Evolutionary conservation across 1,284 basidiomycete species (phyloP).

Genomic region (Microbotryum silenes-acaulis): DNA sequence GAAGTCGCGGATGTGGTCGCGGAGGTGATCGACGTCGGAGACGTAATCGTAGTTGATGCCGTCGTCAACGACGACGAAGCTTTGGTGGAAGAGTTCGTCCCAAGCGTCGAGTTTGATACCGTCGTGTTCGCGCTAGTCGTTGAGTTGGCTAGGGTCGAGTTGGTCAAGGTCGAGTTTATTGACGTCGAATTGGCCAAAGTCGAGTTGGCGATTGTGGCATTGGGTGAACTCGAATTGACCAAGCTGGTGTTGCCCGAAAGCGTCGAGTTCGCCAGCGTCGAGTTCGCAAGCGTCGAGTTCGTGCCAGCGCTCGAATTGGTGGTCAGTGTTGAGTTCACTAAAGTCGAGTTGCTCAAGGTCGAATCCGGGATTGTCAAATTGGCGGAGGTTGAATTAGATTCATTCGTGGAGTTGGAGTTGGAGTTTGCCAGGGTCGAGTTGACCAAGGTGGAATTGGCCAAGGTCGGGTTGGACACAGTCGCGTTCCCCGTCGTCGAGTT

Average conservation of each 20-base stretch:
- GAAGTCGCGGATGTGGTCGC: too few species aligned
- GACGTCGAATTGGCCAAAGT: background rate
- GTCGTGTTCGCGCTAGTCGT: slow-evolving; percentile 1
- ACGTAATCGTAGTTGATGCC: background rate
- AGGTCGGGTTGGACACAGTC: background rate
- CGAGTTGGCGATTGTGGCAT: background rate
- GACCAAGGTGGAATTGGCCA: background rate
- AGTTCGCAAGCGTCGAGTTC: background rate
- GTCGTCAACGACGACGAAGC: background rate
- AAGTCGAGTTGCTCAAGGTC: too few species aligned
- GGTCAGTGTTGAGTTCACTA: too few species aligned
- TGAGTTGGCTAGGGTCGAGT: background rate
- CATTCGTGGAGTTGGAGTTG: too few species aligned
- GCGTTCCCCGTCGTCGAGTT: background rate
- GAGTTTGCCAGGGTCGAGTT: too few species aligned
- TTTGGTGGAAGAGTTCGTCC: background rate
- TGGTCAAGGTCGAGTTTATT: background rate
- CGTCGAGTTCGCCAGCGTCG: background rate
- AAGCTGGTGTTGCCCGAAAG: background rate
- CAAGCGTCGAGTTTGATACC: background rate
- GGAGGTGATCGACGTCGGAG: background rate
- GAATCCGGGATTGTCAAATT: too few species aligned
- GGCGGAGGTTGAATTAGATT: too few species aligned
- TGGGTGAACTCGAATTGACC: too few species aligned
- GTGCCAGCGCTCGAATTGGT: too few species aligned